A percentile compares a stretch with the other conserved stretches of the same genome.
phyloP scores from a whole-genome alignment of 2,329 filamentous ascomycete genomes.

The Curvularia hawaiiensis region DNA sequence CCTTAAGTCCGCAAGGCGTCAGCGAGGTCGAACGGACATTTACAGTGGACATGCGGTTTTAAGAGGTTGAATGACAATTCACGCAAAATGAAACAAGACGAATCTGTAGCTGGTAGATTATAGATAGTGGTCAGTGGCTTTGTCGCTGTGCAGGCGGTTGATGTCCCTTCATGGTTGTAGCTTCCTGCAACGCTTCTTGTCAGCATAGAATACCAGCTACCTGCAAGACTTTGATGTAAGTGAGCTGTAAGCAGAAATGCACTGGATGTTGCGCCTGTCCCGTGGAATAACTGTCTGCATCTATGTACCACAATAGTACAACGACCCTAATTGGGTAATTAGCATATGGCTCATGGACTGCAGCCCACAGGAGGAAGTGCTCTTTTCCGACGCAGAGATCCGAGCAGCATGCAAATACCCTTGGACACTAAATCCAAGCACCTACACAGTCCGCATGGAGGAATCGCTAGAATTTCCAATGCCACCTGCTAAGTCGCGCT shows the following conservation, averaged over 20 bases:
- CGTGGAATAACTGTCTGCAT: too few relatives aligned
- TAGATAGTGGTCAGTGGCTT: neutral
- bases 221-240: neutral
- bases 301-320: neutral
- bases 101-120: neutral
- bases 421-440: neutral
- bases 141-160: neutral
- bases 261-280: neutral
- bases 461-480: too few relatives aligned
- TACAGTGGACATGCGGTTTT: neutral
- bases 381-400: neutral
- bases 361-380: neutral
- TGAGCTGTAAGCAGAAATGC: neutral
- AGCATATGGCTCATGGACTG: neutral
- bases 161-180: neutral
- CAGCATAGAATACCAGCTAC: neutral
- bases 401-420: neutral
- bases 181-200: neutral
- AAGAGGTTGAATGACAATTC: neutral
- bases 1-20: neutral
- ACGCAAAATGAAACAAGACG: neutral
- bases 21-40: neutral
- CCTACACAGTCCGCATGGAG: neutral
- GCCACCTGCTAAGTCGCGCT: too few relatives aligned
- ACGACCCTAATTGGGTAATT: neutral